Base-by-base conservation (phyloP, 1,284 basidiomycete genomes). In the Puccinia coronata region DNA sequence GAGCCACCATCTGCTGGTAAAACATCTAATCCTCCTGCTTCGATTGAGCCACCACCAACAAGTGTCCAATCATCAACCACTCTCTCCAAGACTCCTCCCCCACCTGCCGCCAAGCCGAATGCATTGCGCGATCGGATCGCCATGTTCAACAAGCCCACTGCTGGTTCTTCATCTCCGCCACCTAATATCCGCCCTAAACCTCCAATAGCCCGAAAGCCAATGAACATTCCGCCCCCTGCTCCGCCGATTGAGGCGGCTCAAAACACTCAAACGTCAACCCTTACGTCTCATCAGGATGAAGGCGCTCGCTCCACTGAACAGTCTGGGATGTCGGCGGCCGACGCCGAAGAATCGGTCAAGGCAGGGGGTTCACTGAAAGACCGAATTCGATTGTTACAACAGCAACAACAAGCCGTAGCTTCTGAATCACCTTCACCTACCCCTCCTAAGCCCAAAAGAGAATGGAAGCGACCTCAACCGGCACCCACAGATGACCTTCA, bases 341-440 rank as follows among this genome's bases (percentile, higher is more conserved):
- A 81, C 41, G 79, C 79, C 39, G 79, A 81, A 51, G 79, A 81
- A 57, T 73, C 79, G 43, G 79, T 81, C 14, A 71, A 72, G 16
- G 79, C 79, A 9, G 79, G 79, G 31, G 79, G 79, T 9, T 81
- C 79, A 67, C 61, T 81, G 23, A 81, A 81, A 81, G 79, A 81
- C 51, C 47, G 79, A 49, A 81, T 81, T 39, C 53, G 61, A 39
- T 61, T 81, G 23, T 47, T 81, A 67, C 79, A 81, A 41, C 75
- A 77, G 43, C 67, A 80, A 71, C 75, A 77, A 77, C 51, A 55
- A 28, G 43, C 51, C 41, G 20, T 43, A 41, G 39, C 78, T 49
- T 41, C 67, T n/a, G 78, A 80, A 34, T 34, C 36, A 43, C 2
- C 67, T 43, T 23, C 69, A 59, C 25, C 49, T 31, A 16, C 79